Evolutionary conservation across 176 grass and related monocot species (phyloP).

Genomic region (Cenchrus americanus): DNA sequence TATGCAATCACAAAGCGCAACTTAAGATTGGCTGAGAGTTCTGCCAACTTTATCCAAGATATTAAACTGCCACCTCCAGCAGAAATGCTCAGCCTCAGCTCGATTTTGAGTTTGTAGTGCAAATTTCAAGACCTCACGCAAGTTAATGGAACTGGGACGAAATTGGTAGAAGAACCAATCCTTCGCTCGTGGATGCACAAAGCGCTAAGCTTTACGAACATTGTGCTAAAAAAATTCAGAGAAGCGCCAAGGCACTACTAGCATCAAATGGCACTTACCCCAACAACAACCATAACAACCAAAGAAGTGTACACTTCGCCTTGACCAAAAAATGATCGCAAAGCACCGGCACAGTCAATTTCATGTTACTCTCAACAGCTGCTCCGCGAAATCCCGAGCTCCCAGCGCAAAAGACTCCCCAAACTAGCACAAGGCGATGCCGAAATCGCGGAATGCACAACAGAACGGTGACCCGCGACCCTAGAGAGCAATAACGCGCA

Average conservation of each 20-base stretch:
- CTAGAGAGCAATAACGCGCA: slow-evolving; percentile 5
- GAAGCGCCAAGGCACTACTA: neutral
- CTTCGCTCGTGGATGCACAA: neutral
- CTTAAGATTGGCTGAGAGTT: neutral
- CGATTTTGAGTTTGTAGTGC: neutral
- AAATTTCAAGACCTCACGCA: neutral
- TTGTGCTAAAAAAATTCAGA: slow-evolving; percentile 13
- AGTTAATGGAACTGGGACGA: neutral
- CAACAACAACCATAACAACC: neutral
- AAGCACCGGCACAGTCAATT: neutral
- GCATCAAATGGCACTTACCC: neutral
- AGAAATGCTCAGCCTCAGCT: slow-evolving; percentile 1
- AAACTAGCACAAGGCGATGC: slow-evolving; percentile 14
- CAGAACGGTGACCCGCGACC: neutral
- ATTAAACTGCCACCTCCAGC: slow-evolving; percentile 16
- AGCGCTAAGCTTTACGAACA: slow-evolving; percentile 8
- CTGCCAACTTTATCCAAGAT: neutral
- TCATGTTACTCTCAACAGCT: neutral
- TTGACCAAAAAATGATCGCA: slow-evolving; percentile 29
- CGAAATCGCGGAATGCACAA: slow-evolving; percentile 10
- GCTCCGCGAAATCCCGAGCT: slow-evolving; percentile 10
- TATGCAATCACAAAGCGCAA: neutral
- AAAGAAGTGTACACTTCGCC: neutral
- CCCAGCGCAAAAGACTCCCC: neutral
- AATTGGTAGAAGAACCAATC: slow-evolving; percentile 10